Base-by-base conservation (phyloP, 768 basidiomycete genomes). In the Auriculariales sp. region DNA sequence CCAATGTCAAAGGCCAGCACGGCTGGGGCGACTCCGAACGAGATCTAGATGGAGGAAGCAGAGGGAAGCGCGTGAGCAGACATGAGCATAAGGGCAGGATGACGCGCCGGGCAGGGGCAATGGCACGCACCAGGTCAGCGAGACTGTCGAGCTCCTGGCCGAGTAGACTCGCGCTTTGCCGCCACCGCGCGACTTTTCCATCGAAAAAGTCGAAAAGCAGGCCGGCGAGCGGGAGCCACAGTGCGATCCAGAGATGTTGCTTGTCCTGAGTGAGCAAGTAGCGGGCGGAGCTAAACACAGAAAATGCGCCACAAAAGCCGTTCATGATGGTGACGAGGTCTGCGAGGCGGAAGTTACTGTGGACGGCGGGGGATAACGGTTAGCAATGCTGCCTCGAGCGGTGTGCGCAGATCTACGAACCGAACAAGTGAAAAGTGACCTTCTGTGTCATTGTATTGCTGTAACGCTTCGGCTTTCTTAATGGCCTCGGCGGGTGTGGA, bases 281-380 rank as follows among this genome's bases (percentile, higher is more conserved):
- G 48, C 80, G 79, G 42, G 88, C 92, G 4, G 89, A 92, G 31
- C 83, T 87, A 66, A 98, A 92, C 62, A 99, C 77, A 25, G 92
- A 97, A 58, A 94, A 83, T 15, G 87, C 86, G 51, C 95, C 95
- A 68, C 95, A 99, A 64, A 98, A 84, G 39, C 95, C 95, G 62
- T 99, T 99, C 83, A 93, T 92, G 55, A 99, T 91, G 30, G 95
- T 99, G 58, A 99, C 91, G 47, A 95, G 75, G 70, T 99, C 95
- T 56, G 95, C 95, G 25, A 98, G 77, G 48, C 93, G 88, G 63
- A 99, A 99, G 66, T 97, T 98, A 58, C 95, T 95, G 58, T 17
- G 54, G 14, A 24, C 27, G 53, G 48, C 24, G 52, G 50, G 52
- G 56, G 50, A 55, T 57, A 56, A 17, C 36, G 53, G 50, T 48